Percentiles rank a stretch among this genome's conserved stretches.
Evolutionary conservation across 78 protist species (phyloP).

Genomic region (Dictyostelium brefeldianum): DNA sequence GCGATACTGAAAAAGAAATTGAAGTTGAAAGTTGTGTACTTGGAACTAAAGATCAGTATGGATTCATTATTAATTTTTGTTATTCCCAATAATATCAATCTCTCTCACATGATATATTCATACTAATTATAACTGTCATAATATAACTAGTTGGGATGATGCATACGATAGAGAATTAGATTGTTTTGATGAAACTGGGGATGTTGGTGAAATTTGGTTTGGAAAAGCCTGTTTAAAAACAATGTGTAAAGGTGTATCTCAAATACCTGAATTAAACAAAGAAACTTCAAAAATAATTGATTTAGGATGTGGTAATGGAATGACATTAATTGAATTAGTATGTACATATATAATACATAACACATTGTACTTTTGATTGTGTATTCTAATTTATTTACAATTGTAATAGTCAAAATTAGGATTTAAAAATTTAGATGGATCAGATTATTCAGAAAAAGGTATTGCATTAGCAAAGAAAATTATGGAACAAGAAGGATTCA

Average conservation of each 20-base stretch:
- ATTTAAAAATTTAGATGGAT: constrained; percentile 74
- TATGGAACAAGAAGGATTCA: constrained; percentile 16
- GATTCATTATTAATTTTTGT: no score
- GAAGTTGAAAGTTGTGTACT: constrained; percentile 36
- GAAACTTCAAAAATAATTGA: constrained; percentile 45
- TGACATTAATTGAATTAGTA: constrained; percentile 57
- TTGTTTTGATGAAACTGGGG: constrained; percentile 61
- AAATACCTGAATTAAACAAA: constrained; percentile 26
- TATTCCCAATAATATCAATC: neutral
- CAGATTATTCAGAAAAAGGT: constrained; percentile 75
- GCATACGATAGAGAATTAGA: constrained; percentile 69
- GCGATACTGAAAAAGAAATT: constrained; percentile 1
- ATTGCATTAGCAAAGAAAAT: constrained; percentile 58
- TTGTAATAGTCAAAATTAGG: constrained; percentile 29
- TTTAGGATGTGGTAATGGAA: constrained; percentile 82
- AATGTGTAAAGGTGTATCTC: constrained; percentile 51
- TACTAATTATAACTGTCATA: neutral
- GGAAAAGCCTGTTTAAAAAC: constrained; percentile 66
- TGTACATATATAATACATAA: neutral
- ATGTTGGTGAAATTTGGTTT: constrained; percentile 84
- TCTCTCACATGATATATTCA: no score
- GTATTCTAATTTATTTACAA: no score
- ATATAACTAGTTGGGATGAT: constrained; percentile 63
- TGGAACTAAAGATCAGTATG: constrained; percentile 70
- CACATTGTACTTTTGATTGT: neutral